A percentile compares a stretch with the other conserved stretches of the same genome.
Evolutionary conservation across 352 stramenopile species (phyloP).

Genomic region (Blastocystis sp.): DNA sequence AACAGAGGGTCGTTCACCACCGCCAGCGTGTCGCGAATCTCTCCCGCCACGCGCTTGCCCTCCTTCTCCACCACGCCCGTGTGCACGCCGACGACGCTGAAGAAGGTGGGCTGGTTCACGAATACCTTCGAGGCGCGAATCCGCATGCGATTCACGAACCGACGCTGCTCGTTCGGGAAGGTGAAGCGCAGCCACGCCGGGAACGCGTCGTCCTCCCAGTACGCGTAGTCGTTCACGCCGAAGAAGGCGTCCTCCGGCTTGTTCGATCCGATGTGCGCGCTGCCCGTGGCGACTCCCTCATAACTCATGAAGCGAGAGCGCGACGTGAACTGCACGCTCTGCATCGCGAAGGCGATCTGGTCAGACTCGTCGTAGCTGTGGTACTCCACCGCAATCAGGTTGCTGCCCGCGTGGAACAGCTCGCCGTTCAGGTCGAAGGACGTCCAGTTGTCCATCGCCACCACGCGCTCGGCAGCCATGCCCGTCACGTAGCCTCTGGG

Average conservation of each 20-base stretch:
- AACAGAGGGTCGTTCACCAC: slow-evolving; percentile 1
- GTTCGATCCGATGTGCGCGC: neutral
- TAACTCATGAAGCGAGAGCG: neutral
- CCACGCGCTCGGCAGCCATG: neutral
- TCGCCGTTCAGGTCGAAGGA: neutral
- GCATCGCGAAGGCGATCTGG: neutral
- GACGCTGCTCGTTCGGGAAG: neutral
- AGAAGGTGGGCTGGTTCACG: neutral
- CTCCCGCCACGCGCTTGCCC: neutral
- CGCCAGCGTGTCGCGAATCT: neutral
- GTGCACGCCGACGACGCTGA: neutral
- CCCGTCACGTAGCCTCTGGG: neutral
- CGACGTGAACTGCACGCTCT: neutral
- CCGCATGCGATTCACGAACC: neutral
- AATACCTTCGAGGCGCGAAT: neutral
- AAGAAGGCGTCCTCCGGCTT: neutral
- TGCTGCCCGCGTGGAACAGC: neutral
- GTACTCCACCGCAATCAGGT: neutral
- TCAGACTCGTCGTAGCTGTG: too few species aligned
- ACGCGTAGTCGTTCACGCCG: slow-evolving; percentile 9
- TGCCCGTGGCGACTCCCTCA: neutral
- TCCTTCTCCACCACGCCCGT: neutral
- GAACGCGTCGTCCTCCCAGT: neutral
- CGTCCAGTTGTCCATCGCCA: neutral
- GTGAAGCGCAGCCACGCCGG: neutral